These are phyloP conservation scores for Zygosaccharomyces bisporus DNA, from an alignment of 805 yeast genomes.

Conservation along the genomic window DNA sequence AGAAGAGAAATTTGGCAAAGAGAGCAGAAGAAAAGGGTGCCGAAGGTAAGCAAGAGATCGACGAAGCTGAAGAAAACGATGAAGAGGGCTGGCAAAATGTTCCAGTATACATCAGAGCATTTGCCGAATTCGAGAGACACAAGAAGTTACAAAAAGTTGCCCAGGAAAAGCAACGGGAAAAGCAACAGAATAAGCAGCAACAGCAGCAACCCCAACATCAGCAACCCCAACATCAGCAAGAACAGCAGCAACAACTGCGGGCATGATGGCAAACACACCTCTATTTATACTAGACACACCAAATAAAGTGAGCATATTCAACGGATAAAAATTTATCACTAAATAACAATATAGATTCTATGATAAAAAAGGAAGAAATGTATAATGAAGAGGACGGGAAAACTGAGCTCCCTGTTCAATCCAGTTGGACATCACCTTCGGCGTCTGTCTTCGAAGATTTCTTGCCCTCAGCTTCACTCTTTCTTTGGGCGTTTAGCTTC, in stretches of 20 bases:
- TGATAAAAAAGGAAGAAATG: constrained; percentile 9
- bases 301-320: not conserved
- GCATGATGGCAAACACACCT: not conserved
- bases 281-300: not conserved
- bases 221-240: not conserved
- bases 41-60: constrained; percentile 7
- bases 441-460: constrained; percentile 33
- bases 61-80: constrained; percentile 32
- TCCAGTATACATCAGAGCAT: constrained; percentile 73
- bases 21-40: constrained; percentile 9
- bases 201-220: not conserved
- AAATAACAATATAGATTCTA: constrained; percentile 12
- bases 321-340: constrained; percentile 12
- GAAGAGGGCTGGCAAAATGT: constrained; percentile 55
- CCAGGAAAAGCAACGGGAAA: not conserved
- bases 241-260: not conserved
- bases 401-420: constrained; percentile 12
- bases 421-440: constrained; percentile 42
- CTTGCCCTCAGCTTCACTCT: constrained; percentile 43
- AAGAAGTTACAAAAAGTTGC: constrained; percentile 39
- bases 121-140: constrained; percentile 76
- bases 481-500: constrained; percentile 75
- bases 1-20: constrained; percentile 17
- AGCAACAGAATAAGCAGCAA: not conserved
- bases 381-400: not conserved